Evolutionary conservation across 2,329 filamentous ascomycete species (phyloP), one percentile per base, ranked within the genome.

Genomic region (Ceratocystis cubensis): DNA sequence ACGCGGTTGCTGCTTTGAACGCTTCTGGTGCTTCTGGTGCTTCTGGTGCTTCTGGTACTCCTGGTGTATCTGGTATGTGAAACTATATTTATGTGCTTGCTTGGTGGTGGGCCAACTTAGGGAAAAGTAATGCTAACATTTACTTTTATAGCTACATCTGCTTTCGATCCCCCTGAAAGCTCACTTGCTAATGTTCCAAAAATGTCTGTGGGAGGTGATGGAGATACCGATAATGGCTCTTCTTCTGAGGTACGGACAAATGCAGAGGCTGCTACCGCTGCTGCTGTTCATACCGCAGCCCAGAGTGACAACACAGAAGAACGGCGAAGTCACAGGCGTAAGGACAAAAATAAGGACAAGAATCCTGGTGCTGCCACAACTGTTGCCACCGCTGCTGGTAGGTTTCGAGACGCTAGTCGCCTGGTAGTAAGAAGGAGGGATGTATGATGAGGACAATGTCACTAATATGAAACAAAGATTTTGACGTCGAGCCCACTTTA

Each of bases 381-480:
- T 45, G 20, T 17, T 25, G 37, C 61, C 50, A 61, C 56, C 48
- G 17, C 41, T 28, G 44, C 61, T 66, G 65, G 65, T 63, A 66
- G 61, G 65, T 66, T 63, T 13, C 62, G 45, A 44, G 44, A 62
- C 30, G 22, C 61, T 28, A 17, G 10, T 8, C 33, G 44, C 30
- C 41, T 48, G 44, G 45, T 63, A 33, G 41, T 48, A 63, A 63
- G 61, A 50, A 63, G n/a, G 61, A 30, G 33, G 46, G 61, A n/a
- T 25, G 50, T 28, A 48, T 63, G 25, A 63, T 25, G 61, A 63
- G 61, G 25, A 46, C 44, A 44, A 63, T 63, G 61, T 48, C 44
- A 63, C 61, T 63, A 63, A 63, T 63, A 63, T 63, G 61, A 63
- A 63, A 46, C 28, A 25, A 63, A 63, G 61, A 48, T 63, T 63